Conservation (phyloP, 352 stramenopile species). For the Pythium rishiriense region DNA sequence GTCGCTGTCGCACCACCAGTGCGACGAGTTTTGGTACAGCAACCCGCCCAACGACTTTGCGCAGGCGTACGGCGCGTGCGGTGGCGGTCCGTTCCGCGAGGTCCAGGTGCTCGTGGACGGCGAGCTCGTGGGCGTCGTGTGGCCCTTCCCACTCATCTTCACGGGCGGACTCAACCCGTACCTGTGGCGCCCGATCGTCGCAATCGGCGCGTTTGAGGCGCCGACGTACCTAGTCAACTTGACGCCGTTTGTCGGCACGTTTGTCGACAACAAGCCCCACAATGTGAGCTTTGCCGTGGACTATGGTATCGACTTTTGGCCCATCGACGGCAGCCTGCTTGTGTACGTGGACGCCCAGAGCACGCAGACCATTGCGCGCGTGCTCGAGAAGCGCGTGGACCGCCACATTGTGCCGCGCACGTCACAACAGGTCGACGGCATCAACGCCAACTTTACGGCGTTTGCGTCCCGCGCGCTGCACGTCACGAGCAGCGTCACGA, state of each 20-base stretch:
- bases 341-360: slow-evolving; percentile 49
- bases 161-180: slow-evolving; percentile 76
- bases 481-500: slow-evolving; percentile 55
- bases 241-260: slow-evolving; percentile 66
- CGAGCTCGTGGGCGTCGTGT: slow-evolving; percentile 60
- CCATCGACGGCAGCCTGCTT: slow-evolving; percentile 64
- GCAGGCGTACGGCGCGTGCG: slow-evolving; percentile 30
- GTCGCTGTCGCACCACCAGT: slow-evolving; percentile 73
- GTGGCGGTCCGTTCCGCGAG: slow-evolving; percentile 61
- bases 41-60: slow-evolving; percentile 53
- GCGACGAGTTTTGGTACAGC: slow-evolving; percentile 76
- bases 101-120: slow-evolving; percentile 70
- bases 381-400: slow-evolving; percentile 40
- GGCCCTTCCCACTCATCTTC: slow-evolving; percentile 78
- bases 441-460: slow-evolving; percentile 53
- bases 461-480: slow-evolving; percentile 39
- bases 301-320: slow-evolving; percentile 70
- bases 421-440: slow-evolving; percentile 18
- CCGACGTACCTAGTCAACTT: slow-evolving; percentile 75
- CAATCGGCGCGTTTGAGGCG: slow-evolving; percentile 70
- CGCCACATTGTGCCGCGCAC: slow-evolving; percentile 28
- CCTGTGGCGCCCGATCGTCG: slow-evolving; percentile 73
- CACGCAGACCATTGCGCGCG: slow-evolving; percentile 36
- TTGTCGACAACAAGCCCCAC: slow-evolving; percentile 48
- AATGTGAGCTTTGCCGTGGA: slow-evolving; percentile 63